These are phyloP conservation scores for Ceratobasidium sp. DNA, from an alignment of 1,284 basidiomycete genomes.

Conservation along the genomic window DNA sequence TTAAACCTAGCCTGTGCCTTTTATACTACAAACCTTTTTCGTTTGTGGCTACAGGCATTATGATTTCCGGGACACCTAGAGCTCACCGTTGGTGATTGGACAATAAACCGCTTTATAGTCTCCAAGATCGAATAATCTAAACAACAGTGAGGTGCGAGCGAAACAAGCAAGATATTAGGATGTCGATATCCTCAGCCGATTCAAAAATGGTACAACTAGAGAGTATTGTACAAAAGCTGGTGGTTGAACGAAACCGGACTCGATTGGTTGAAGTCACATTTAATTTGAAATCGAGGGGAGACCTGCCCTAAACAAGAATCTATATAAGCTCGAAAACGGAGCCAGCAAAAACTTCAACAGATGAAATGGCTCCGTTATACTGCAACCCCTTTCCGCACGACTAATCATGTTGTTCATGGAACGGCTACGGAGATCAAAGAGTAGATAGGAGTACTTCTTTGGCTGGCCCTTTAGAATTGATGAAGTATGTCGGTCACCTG, in stretches of 20 bases:
- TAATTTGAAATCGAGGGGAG: not conserved
- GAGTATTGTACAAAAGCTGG: not conserved
- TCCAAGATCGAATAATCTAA: not conserved
- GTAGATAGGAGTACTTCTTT: constrained; percentile 38
- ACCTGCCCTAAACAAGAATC: constrained; percentile 23
- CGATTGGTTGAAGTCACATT: not conserved
- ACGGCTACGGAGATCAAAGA: constrained; percentile 32
- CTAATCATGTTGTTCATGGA: constrained; percentile 29
- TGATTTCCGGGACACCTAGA: not conserved
- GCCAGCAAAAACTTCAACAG: constrained; percentile 38
- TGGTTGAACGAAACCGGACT: not conserved
- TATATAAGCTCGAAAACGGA: constrained; percentile 6
- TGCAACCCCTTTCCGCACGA: constrained; percentile 35
- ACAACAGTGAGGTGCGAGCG: not conserved
- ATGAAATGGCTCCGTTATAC: constrained; percentile 35
- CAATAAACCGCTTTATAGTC: not conserved
- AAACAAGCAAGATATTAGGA: not conserved
- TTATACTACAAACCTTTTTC: constrained; percentile 18
- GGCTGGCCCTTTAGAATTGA: constrained; percentile 39
- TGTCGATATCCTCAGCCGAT: not conserved
- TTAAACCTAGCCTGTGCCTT: too few species aligned
- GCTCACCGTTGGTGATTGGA: not conserved
- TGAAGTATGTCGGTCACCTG: constrained; percentile 41
- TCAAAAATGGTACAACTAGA: too few species aligned
- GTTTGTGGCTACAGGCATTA: constrained; percentile 34